A percentile compares a stretch with the other conserved stretches of the same genome.
These are phyloP conservation scores for Magnaporthiopsis rhizophila DNA, from an alignment of 2,329 filamentous ascomycete species.

Conservation along the genomic window DNA sequence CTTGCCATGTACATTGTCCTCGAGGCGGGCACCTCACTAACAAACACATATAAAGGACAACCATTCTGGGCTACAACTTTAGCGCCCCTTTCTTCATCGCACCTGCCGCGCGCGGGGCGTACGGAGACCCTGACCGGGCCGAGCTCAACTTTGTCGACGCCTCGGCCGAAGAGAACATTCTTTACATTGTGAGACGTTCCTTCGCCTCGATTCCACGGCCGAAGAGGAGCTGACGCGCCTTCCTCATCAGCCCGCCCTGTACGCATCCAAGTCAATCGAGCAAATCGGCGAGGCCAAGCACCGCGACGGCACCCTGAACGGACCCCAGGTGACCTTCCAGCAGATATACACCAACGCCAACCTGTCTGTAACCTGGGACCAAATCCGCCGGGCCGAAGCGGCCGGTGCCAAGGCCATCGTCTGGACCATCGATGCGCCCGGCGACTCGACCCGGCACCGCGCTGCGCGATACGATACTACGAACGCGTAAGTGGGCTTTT, in stretches of 20 bases:
- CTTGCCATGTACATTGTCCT: conserved; percentile 12
- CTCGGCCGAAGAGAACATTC: conserved; percentile 34
- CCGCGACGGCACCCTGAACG: conserved; percentile 16
- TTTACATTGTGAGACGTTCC: conserved; percentile 29
- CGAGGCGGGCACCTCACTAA: background rate
- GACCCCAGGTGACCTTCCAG: conserved; percentile 24
- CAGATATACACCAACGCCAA: conserved; percentile 26
- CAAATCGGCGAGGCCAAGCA: conserved; percentile 22
- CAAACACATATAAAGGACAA: background rate
- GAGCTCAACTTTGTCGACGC: conserved; percentile 40
- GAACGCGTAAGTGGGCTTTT: conserved; percentile 8
- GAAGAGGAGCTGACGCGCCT: background rate
- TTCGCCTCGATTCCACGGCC: background rate
- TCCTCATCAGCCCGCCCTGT: conserved; percentile 16
- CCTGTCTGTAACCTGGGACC: conserved; percentile 23
- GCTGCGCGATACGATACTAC: conserved; percentile 16
- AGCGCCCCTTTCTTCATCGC: conserved; percentile 41
- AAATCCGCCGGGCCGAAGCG: conserved; percentile 23
- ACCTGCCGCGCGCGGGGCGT: conserved; percentile 35
- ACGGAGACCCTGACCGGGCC: conserved; percentile 31
- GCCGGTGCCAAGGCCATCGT: conserved; percentile 29
- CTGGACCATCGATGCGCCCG: conserved; percentile 27
- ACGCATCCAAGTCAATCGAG: conserved; percentile 26
- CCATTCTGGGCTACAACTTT: conserved; percentile 36
- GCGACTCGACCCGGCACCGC: conserved; percentile 15